A percentile compares a stretch with the other conserved stretches of the same genome.
Conservation (phyloP, 208 protist species). For the Trypanosoma melophagium region DNA sequence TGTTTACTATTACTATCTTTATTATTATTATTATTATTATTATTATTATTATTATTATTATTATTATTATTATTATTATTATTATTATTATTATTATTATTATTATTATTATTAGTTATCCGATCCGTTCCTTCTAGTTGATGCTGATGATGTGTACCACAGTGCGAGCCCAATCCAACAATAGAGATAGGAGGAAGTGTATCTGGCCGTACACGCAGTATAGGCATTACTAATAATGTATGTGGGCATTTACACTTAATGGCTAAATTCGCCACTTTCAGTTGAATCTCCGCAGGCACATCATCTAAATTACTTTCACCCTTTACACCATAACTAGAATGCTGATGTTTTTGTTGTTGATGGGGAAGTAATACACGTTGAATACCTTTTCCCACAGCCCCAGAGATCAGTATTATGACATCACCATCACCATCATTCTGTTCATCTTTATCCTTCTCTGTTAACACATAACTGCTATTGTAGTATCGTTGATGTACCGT, state of each 20-base stretch:
- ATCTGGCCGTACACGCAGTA: constrained; percentile 58
- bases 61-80: not conserved
- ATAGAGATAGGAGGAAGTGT: constrained; percentile 55
- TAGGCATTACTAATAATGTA: constrained; percentile 79
- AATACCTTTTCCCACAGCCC: constrained; percentile 36
- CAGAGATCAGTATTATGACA: constrained; percentile 79
- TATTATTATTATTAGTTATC: too few species aligned
- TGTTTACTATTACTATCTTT: not conserved
- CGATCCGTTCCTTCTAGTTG: too few species aligned
- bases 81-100: too few species aligned
- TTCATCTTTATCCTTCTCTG: constrained; percentile 35
- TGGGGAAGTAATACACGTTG: constrained; percentile 16
- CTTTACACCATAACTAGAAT: not conserved
- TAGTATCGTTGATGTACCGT: constrained; percentile 38
- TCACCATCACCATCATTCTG: constrained; percentile 80
- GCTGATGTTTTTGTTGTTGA: not conserved
- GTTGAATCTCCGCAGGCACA: constrained; percentile 54
- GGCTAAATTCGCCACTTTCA: constrained; percentile 70
- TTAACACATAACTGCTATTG: constrained; percentile 34
- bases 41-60: constrained; percentile 1
- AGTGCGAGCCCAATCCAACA: constrained; percentile 68
- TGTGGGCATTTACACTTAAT: constrained; percentile 91
- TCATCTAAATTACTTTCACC: not conserved
- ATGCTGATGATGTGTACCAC: constrained; percentile 29
- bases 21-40: constrained; percentile 10